phyloP scores from a whole-genome alignment of 345 rosid genomes.

The Eucalyptus grandis region DNA sequence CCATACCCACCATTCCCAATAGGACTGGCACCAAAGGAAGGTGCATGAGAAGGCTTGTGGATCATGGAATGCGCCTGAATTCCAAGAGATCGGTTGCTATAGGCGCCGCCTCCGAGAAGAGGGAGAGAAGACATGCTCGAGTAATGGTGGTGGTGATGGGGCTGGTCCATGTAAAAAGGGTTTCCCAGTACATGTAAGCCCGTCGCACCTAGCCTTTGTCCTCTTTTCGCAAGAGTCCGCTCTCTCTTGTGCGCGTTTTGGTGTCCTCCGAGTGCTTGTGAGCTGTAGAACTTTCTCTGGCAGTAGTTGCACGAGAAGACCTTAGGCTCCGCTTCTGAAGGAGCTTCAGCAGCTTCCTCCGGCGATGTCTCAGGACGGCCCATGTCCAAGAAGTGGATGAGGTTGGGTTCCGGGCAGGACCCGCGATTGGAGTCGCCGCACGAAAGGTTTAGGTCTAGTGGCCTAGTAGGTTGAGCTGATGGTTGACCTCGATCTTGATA shows the following conservation, averaged over 20 bases:
- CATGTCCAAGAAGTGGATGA: slow-evolving; percentile 30
- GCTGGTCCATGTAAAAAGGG: slow-evolving; percentile 15
- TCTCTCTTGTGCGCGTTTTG: slow-evolving; percentile 31
- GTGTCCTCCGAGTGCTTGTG: slow-evolving; percentile 22
- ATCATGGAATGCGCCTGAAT: slow-evolving; percentile 16
- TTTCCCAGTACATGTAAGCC: slow-evolving; percentile 21
- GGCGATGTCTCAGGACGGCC: slow-evolving; percentile 1
- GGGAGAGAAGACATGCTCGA: slow-evolving; percentile 33
- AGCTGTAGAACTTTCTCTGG: slow-evolving; percentile 22
- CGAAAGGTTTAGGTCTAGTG: slow-evolving; percentile 22
- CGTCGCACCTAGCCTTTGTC: not conserved
- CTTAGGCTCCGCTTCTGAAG: slow-evolving; percentile 8
- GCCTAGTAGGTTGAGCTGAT: not conserved
- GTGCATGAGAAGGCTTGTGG: slow-evolving; percentile 1
- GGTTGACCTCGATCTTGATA: not conserved
- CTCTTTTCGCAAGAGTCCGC: slow-evolving; percentile 33
- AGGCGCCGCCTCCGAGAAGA: slow-evolving; percentile 9
- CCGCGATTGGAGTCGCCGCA: slow-evolving; percentile 12
- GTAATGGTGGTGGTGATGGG: slow-evolving; percentile 5
- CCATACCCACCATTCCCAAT: not conserved
- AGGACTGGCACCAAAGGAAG: not conserved
- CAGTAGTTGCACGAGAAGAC: slow-evolving; percentile 25
- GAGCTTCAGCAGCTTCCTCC: not conserved
- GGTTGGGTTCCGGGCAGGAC: slow-evolving; percentile 52
- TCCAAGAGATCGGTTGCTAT: slow-evolving; percentile 20